Percentiles rank a stretch among this genome's conserved stretches.
Conservation (phyloP, 495 filamentous ascomycete species). For the Chlorociboria aeruginascens region DNA sequence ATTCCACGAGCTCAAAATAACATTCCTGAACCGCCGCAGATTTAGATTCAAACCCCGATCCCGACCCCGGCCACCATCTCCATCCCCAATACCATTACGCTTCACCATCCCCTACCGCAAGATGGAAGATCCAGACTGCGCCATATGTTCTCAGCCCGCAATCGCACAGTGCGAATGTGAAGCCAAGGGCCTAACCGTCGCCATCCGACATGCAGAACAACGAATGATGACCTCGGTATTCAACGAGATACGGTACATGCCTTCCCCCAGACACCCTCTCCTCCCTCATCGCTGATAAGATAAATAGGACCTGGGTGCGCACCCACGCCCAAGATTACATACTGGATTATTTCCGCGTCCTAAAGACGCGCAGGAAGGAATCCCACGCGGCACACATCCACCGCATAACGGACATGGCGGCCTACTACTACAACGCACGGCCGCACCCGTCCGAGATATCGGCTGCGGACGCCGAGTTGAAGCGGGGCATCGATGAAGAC, state of each 20-base stretch:
- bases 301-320: slow-evolving; percentile 43
- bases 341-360: slow-evolving; percentile 51
- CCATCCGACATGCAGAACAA: slow-evolving; percentile 52
- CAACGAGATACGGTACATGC: slow-evolving; percentile 50
- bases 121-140: slow-evolving; percentile 53
- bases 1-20: not conserved
- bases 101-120: not conserved
- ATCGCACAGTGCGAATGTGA: slow-evolving; percentile 55
- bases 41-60: not conserved
- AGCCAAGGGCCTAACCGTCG: slow-evolving; percentile 52
- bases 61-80: not conserved
- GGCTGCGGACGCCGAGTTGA: slow-evolving; percentile 45
- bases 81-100: not conserved
- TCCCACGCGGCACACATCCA: slow-evolving; percentile 42
- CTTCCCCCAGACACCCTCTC: slow-evolving; percentile 6
- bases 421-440: slow-evolving; percentile 41
- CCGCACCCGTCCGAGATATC: slow-evolving; percentile 46
- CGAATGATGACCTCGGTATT: slow-evolving; percentile 50
- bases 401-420: slow-evolving; percentile 42
- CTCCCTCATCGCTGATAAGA: not conserved
- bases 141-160: slow-evolving; percentile 54
- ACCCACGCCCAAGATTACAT: slow-evolving; percentile 58
- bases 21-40: not conserved
- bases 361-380: slow-evolving; percentile 47
- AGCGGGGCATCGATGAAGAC: slow-evolving; percentile 61